Conservation (phyloP, 2,329 filamentous ascomycete genomes). For the Ascochyta lentis region DNA sequence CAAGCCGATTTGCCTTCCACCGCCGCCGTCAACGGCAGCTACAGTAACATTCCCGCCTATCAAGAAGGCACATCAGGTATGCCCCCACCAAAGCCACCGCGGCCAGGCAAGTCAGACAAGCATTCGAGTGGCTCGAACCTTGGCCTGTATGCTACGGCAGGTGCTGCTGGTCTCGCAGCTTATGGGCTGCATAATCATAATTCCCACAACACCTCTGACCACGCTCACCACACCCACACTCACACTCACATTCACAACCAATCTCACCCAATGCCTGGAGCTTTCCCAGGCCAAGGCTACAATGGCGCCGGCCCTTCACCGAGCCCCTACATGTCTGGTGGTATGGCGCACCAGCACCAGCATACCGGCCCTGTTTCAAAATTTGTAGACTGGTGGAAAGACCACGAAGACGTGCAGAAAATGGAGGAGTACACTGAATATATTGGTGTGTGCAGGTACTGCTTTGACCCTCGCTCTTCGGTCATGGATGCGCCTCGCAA, state of each 20-base stretch:
- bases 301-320: conserved; percentile 26
- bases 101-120: conserved; percentile 52
- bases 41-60: conserved; percentile 45
- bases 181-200: conserved; percentile 54
- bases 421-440: conserved; percentile 73
- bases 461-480: conserved; percentile 66
- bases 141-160: conserved; percentile 55
- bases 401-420: conserved; percentile 67
- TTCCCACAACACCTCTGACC: conserved; percentile 26
- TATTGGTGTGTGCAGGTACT: conserved; percentile 70
- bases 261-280: conserved; percentile 38
- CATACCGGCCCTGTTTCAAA: conserved; percentile 63
- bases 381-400: conserved; percentile 67
- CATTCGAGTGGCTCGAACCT: conserved; percentile 52
- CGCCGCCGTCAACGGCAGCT: conserved; percentile 40
- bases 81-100: conserved; percentile 44
- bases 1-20: conserved; percentile 35
- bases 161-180: conserved; percentile 55
- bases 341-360: conserved; percentile 57
- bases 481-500: conserved; percentile 65
- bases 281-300: conserved; percentile 34
- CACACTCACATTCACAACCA: conserved; percentile 39
- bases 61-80: conserved; percentile 31
- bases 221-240: conserved; percentile 41
- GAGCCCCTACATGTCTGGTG: conserved; percentile 35